Evolutionary conservation across 805 yeast species (phyloP), one percentile per base, ranked within the genome.

Genomic region (Sugiyamaella valdiviana): DNA sequence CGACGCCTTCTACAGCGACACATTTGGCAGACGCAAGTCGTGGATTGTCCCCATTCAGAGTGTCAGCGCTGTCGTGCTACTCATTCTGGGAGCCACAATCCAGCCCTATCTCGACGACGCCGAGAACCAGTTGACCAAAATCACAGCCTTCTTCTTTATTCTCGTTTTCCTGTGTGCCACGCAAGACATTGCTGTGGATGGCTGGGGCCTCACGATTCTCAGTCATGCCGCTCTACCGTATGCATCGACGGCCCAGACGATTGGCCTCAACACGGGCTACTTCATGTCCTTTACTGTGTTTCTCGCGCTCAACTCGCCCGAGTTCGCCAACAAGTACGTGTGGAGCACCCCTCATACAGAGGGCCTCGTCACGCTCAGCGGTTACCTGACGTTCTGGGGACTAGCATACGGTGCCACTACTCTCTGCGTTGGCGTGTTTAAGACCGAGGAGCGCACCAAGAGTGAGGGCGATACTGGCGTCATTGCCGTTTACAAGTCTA

Each of bases 141-240:
- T 93, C 52, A 87, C 98, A 0, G 57, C 71, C 44, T 74, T 79
- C 49, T 93, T 93, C 66, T 85, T 90, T 58, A 55, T 79, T 19
- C 70, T 93, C 51, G 93, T 93, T 26, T 78, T 91, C 50, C 73
- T 90, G 51, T 90, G 97, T 69, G 97, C 98, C 0, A 91, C 99
- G 0, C 99, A 93, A 66, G 99, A 93, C 63, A 93, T 93, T 48
- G 98, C 99, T 0, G 99, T 93, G 19, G 99, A 93, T 68, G 98
- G 99, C 9, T 93, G 99, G 99, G 97, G 98, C 0, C 70, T 93
- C 60, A 93, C 96, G 1, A 80, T 91, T 36, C 71, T 93, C 45
- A 80, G 90, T 15, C 80, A 81, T 21, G 78, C 78, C 22, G 83
- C 95, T 12, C 72, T 93, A 52, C 82, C 95, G 15, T 93, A 80